Evolutionary conservation across 176 grass and related monocot genomes (phyloP), one percentile per base, ranked within the genome.

Genomic region (Coix lacrymajobi): DNA sequence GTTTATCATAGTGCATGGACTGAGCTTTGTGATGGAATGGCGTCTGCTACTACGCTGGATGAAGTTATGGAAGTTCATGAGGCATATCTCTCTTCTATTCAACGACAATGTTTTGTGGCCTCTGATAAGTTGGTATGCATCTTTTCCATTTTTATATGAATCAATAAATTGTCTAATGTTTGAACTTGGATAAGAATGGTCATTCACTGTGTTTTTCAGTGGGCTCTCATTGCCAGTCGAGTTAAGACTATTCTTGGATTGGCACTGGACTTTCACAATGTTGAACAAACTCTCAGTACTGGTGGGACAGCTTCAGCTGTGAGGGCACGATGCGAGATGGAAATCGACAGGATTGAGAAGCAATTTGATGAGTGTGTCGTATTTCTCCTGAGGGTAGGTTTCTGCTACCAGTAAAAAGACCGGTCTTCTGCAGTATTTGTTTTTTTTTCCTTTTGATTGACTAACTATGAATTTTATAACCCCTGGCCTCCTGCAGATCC

Each of bases 11-110:
- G 89, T 83, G 96, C 96, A 75, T 95, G 92, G 93, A 95, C 90
- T 62, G 93, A 98, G 79, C 91, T 98, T 30, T 98, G 96, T 65
- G 74, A 81, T 78, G 96, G 90, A 61, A 93, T 95, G 89, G 83
- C 89, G 65, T 82, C 83, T 51, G 90, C 92, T 46, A 79, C 88
- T 67, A 93, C 96, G 30, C 78, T 93, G 80, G 96, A 98, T 80
- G 96, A 98, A 87, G 91, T 93, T 38, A 93, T 98, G 86, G 96
- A 96, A 90, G 87, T 96, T 88, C 96, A 96, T 48, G 93, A 98
- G 33, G 84, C 91, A 4, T 98, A 93, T 80, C 87, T 98, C 46
- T 85, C 92, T 73, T 98, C 91, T 70, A 92, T 98, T 89, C 92
- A 98, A 64, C 87, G 96, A 36, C 91, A 99, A 78, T 99, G 93